These are phyloP conservation scores for Angophora floribunda DNA, from an alignment of 345 rosid genomes.

Conservation along the genomic window DNA sequence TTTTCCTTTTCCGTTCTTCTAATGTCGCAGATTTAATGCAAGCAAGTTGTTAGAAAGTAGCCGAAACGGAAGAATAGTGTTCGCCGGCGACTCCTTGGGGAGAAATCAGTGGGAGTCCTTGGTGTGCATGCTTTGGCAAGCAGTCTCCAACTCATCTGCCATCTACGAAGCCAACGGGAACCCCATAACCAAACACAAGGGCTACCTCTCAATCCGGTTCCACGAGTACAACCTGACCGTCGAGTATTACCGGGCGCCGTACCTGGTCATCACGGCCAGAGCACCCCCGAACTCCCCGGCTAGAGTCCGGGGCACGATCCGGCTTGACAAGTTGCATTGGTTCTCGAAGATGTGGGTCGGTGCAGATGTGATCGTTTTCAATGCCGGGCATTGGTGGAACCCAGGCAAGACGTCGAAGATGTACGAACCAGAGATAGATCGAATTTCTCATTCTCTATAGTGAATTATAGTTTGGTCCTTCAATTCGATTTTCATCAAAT, in stretches of 20 bases:
- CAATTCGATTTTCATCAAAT: too few relatives aligned
- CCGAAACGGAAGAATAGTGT: slow-evolving; percentile 66
- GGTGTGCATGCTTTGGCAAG: slow-evolving; percentile 61
- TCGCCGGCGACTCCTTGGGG: slow-evolving; percentile 86
- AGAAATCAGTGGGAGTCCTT: slow-evolving; percentile 95
- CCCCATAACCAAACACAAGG: slow-evolving; percentile 75
- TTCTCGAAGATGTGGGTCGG: slow-evolving; percentile 52
- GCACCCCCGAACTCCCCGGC: slow-evolving; percentile 39
- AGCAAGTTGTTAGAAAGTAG: slow-evolving; percentile 60
- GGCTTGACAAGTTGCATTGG: slow-evolving; percentile 64
- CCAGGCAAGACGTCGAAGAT: slow-evolving; percentile 41
- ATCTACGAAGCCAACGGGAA: slow-evolving; percentile 64
- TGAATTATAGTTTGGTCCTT: not conserved
- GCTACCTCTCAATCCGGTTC: slow-evolving; percentile 75
- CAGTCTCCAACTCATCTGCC: slow-evolving; percentile 42
- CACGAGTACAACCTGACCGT: slow-evolving; percentile 58
- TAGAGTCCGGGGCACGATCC: slow-evolving; percentile 28
- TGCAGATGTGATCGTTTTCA: slow-evolving; percentile 66
- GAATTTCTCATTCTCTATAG: not conserved
- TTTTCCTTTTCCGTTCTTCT: not conserved
- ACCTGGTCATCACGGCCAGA: slow-evolving; percentile 44
- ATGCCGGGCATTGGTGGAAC: slow-evolving; percentile 88
- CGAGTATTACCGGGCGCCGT: slow-evolving; percentile 77
- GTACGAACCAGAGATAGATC: not conserved
- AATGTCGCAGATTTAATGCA: slow-evolving; percentile 52